Conservation (phyloP, 2,329 filamentous ascomycete species). For the Fusarium decemcellulare region DNA sequence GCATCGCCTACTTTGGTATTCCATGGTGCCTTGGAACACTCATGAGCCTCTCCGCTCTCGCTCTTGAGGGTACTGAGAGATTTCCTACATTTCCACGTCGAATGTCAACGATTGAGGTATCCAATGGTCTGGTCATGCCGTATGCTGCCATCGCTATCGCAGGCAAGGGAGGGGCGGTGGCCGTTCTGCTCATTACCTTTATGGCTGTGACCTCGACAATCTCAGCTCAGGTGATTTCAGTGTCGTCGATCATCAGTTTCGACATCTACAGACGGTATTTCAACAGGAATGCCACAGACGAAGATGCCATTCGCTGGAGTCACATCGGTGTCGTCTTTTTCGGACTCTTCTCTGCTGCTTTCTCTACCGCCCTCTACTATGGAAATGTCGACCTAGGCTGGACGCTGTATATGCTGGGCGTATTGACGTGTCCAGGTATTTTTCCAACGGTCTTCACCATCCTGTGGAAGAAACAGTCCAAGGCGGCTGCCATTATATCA, state of each 20-base stretch:
- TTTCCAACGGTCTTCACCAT: slow-evolving; percentile 68
- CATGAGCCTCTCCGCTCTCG: slow-evolving; percentile 63
- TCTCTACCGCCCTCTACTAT: slow-evolving; percentile 67
- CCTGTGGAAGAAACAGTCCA: slow-evolving; percentile 65
- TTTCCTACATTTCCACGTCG: slow-evolving; percentile 70
- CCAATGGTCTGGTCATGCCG: slow-evolving; percentile 77
- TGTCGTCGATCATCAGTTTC: slow-evolving; percentile 67
- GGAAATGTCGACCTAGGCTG: slow-evolving; percentile 68
- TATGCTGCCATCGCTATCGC: slow-evolving; percentile 79
- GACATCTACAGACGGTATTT: slow-evolving; percentile 68
- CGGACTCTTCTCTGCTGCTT: slow-evolving; percentile 63
- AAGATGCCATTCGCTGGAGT: slow-evolving; percentile 64
- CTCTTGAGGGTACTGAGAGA: slow-evolving; percentile 60
- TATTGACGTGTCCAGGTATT: slow-evolving; percentile 67
- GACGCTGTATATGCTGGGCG: slow-evolving; percentile 69
- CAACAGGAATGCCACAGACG: slow-evolving; percentile 60
- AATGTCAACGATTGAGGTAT: slow-evolving; percentile 73
- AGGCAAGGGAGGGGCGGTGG: slow-evolving; percentile 78
- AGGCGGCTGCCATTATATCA: slow-evolving; percentile 62
- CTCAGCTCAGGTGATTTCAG: slow-evolving; percentile 66
- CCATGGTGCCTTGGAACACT: slow-evolving; percentile 68
- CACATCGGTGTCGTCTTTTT: slow-evolving; percentile 68
- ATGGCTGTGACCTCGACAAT: slow-evolving; percentile 80
- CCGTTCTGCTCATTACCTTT: slow-evolving; percentile 78
- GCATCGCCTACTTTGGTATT: slow-evolving; percentile 67